Evolutionary conservation across 2,329 filamentous ascomycete genomes (phyloP).

Genomic region (Atkinsonella hypoxylon): DNA sequence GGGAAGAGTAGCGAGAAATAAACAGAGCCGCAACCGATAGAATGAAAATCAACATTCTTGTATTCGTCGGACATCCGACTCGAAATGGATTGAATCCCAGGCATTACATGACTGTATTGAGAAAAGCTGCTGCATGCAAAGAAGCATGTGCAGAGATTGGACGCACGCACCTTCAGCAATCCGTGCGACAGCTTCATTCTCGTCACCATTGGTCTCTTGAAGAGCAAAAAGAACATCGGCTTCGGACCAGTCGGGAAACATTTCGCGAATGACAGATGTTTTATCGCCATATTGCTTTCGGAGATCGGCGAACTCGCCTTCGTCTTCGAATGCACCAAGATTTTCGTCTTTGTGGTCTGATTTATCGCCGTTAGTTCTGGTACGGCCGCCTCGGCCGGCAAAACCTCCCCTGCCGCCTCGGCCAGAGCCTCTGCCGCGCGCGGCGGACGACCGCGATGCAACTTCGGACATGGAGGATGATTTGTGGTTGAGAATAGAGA

Average conservation of each 20-base stretch:
- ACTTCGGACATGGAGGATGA: constrained; percentile 77
- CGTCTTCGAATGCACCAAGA: constrained; percentile 55
- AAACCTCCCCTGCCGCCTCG: constrained; percentile 75
- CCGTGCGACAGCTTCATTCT: constrained; percentile 61
- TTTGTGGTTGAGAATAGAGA: constrained; percentile 60
- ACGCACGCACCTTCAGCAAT: constrained; percentile 59
- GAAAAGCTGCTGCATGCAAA: not conserved
- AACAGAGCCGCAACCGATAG: not conserved
- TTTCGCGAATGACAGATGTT: constrained; percentile 73
- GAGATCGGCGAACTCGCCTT: constrained; percentile 82
- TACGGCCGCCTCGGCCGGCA: constrained; percentile 58
- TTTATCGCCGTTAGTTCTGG: constrained; percentile 61
- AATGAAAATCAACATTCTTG: not conserved
- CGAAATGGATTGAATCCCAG: not conserved
- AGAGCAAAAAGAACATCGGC: constrained; percentile 89
- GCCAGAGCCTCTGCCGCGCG: constrained; percentile 81
- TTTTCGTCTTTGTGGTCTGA: constrained; percentile 42
- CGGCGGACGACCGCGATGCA: constrained; percentile 68
- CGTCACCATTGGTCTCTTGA: constrained; percentile 74
- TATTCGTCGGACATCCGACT: not conserved
- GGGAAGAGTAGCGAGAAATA: not conserved
- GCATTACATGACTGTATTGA: not conserved
- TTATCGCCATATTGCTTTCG: constrained; percentile 80
- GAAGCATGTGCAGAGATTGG: constrained; percentile 12
- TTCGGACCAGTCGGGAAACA: constrained; percentile 93